Percentiles rank a stretch among this genome's conserved stretches.
phyloP scores from a whole-genome alignment of 768 basidiomycete genomes.

The Termitomyces sp. region DNA sequence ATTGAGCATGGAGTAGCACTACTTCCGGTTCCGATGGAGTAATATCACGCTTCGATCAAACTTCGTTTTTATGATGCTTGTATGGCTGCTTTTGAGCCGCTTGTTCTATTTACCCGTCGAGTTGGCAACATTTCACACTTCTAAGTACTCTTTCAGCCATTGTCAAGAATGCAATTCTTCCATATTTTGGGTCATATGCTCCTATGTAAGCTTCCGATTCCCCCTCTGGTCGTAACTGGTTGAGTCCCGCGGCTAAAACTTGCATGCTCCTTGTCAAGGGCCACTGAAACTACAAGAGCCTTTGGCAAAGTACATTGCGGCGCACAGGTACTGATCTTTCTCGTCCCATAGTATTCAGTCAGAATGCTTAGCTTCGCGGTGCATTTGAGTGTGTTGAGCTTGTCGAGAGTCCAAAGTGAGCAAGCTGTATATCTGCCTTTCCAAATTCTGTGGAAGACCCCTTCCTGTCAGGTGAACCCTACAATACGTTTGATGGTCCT shows the following conservation, averaged over 20 bases:
- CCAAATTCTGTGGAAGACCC: background rate
- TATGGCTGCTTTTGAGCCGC: too few relatives aligned
- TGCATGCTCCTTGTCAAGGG: background rate
- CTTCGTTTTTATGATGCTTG: too few relatives aligned
- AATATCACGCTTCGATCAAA: background rate
- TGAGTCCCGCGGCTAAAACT: background rate
- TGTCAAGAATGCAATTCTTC: background rate
- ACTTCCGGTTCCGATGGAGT: too few relatives aligned
- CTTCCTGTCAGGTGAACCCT: slow-evolving; percentile 14
- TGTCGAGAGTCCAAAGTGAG: background rate
- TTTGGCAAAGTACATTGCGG: background rate
- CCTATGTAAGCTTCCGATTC: background rate
- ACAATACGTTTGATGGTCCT: slow-evolving; percentile 29
- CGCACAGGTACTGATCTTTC: background rate
- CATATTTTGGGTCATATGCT: background rate
- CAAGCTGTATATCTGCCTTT: background rate
- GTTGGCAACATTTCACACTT: background rate
- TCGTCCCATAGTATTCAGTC: background rate
- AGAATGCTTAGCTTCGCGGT: background rate
- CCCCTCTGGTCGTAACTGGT: background rate
- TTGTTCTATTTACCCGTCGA: background rate
- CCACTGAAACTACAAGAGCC: background rate
- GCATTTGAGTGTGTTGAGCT: background rate
- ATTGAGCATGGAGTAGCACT: too few relatives aligned
- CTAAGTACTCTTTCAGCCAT: background rate